Evolutionary conservation across 441 rosid genomes (phyloP).

Genomic region (Erysimum pusillum): DNA sequence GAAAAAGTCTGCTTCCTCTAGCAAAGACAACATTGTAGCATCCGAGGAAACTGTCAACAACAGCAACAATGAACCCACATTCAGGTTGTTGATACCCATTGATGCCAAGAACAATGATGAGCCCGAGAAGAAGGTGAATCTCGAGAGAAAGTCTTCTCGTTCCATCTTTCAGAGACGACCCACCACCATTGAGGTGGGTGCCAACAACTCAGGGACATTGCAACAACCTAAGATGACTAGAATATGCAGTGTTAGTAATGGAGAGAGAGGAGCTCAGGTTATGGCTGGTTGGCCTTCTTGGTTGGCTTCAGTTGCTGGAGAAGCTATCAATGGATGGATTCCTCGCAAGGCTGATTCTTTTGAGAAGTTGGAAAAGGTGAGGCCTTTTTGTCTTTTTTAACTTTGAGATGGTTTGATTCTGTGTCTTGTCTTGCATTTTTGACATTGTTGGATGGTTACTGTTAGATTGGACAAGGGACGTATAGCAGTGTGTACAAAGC

Average conservation of each 20-base stretch:
- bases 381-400: background rate
- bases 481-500: slow-evolving; percentile 76
- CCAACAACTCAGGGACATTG: slow-evolving; percentile 19
- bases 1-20: slow-evolving; percentile 49
- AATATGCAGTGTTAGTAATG: slow-evolving; percentile 56
- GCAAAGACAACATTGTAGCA: slow-evolving; percentile 52
- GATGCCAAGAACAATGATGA: slow-evolving; percentile 54
- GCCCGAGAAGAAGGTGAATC: slow-evolving; percentile 45
- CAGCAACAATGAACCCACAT: slow-evolving; percentile 53
- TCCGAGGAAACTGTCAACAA: slow-evolving; percentile 50
- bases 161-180: slow-evolving; percentile 48
- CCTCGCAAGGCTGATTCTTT: slow-evolving; percentile 90
- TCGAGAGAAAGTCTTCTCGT: slow-evolving; percentile 46
- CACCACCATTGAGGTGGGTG: slow-evolving; percentile 40
- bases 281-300: slow-evolving; percentile 98
- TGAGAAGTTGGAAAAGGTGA: slow-evolving; percentile 92
- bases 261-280: slow-evolving; percentile 76
- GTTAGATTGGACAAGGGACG: slow-evolving; percentile 80
- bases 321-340: slow-evolving; percentile 93
- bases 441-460: slow-evolving; percentile 34
- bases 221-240: slow-evolving; percentile 53
- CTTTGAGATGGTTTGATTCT: background rate
- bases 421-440: background rate
- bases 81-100: slow-evolving; percentile 51
- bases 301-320: slow-evolving; percentile 89